Percentiles rank a stretch among this genome's conserved stretches.
Conservation (phyloP, 306 rosid genomes). For the Alnus rubra region DNA sequence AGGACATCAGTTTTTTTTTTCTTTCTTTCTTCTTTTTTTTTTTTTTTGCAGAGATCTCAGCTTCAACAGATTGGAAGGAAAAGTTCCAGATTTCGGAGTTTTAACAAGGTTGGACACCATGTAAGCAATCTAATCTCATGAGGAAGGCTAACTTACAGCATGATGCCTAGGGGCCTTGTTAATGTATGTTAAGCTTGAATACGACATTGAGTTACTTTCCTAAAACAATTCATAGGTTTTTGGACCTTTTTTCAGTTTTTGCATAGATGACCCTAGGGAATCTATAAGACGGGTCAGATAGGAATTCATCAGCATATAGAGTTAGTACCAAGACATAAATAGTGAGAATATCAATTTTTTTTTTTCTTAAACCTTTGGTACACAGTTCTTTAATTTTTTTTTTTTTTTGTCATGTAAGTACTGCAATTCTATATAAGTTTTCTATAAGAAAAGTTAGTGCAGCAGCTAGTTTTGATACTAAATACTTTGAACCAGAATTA, state of each 20-base stretch:
- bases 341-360: too few species aligned
- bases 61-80: constrained; percentile 32
- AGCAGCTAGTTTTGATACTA: neutral
- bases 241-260: too few species aligned
- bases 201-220: too few species aligned
- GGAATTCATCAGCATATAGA: too few species aligned
- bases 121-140: constrained; percentile 17
- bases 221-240: neutral
- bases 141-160: neutral
- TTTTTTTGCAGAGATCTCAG: constrained; percentile 29
- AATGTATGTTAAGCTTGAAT: neutral
- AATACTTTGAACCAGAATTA: neutral
- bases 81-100: constrained; percentile 21
- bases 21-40: neutral
- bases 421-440: neutral
- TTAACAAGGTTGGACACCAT: constrained; percentile 14
- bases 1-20: neutral
- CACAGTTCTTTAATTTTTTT: neutral
- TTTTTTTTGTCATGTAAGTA: neutral
- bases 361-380: neutral
- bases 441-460: neutral
- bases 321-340: too few species aligned
- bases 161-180: neutral
- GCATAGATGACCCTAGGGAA: too few species aligned
- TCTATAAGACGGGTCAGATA: too few species aligned